Base-by-base conservation (phyloP, 140 eudicot species). In the Anethum foeniculum region DNA sequence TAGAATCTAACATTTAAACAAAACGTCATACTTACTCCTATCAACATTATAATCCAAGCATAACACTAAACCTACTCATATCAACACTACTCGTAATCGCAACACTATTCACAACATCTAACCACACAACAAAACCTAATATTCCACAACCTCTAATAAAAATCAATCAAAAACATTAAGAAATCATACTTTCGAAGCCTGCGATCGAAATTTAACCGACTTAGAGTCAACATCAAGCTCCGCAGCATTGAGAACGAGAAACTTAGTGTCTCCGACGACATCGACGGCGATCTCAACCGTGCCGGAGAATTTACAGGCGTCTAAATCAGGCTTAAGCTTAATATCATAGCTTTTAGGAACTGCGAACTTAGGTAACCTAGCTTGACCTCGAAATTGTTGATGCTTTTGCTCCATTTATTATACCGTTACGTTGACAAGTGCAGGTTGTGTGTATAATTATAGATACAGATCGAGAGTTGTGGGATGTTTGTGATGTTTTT, bases 191-290 rank as follows among this genome's bases (percentile, higher is more conserved):
- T 80, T 82, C 38, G 86, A 68, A 2, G 41, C 80, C 13, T 43
- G 62, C 28, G 90, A 80, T 71, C 46, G 81, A 83, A 90, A 90
- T 3, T 71, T 76, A 56, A 90, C 90, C 71, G 98, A 90, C 13
- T 78, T 83, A 41, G 87, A 77, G 62, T 84, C 89, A 36, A 94
- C 77, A 36, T 83, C 49, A 77, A 94, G 98, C 10, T 94, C 97
- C 34, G 96, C 93, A 43, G 98, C 98, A 81, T 94, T 94, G 81
- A 94, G 90, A 25, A 94, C 96, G 52, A 94, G 85, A 86, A 86
- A 88, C 41, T 90, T 90, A 52, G 98, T 94, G 9, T 83, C 89
- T 58, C 93, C 41, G 54, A 92, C 88, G 77, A 94, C 89, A 27
- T 94, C 91, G 82, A 94, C 86, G 81, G 86, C 77, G 87, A 94